A percentile compares a stretch with the other conserved stretches of the same genome.
Evolutionary conservation across 208 protist species (phyloP).

Genomic region (Wallacemonas sp.): DNA sequence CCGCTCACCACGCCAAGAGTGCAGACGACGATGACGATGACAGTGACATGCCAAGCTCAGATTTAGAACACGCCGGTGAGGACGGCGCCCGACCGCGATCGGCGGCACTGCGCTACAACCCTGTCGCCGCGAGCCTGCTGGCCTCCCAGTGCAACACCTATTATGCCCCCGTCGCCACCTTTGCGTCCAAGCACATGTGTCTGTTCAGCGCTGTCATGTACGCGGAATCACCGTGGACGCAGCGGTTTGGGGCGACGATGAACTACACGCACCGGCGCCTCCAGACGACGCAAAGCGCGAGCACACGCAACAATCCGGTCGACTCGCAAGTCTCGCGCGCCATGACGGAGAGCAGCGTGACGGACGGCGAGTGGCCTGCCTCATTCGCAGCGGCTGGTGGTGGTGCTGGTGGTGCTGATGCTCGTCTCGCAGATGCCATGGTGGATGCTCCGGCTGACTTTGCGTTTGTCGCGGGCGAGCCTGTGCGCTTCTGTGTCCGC

Average conservation of each 20-base stretch:
- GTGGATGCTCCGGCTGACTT: constrained; percentile 52
- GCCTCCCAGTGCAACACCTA: constrained; percentile 59
- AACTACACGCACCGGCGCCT: constrained; percentile 24
- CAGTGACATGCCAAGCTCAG: not conserved
- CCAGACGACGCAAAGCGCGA: not conserved
- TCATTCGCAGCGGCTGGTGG: constrained; percentile 10
- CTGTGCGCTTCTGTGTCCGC: constrained; percentile 70
- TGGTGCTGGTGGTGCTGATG: constrained; percentile 5
- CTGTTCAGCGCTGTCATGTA: constrained; percentile 77
- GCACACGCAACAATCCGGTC: not conserved
- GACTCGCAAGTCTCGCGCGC: constrained; percentile 7
- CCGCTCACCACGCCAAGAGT: too few relatives aligned
- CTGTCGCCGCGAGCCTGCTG: constrained; percentile 39
- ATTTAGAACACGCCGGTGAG: not conserved
- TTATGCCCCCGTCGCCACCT: constrained; percentile 45
- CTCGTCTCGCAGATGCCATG: constrained; percentile 30
- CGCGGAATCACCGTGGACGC: constrained; percentile 58
- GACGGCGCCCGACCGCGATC: constrained; percentile 5
- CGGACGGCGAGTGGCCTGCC: not conserved
- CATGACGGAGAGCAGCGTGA: not conserved
- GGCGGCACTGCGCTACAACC: constrained; percentile 44
- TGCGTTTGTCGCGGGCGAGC: constrained; percentile 73
- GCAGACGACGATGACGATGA: too few relatives aligned
- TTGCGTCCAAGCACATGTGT: constrained; percentile 69
- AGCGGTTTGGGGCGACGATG: constrained; percentile 38